Conservation (phyloP, 148 eudicot genomes). For the Oxyria digyna region DNA sequence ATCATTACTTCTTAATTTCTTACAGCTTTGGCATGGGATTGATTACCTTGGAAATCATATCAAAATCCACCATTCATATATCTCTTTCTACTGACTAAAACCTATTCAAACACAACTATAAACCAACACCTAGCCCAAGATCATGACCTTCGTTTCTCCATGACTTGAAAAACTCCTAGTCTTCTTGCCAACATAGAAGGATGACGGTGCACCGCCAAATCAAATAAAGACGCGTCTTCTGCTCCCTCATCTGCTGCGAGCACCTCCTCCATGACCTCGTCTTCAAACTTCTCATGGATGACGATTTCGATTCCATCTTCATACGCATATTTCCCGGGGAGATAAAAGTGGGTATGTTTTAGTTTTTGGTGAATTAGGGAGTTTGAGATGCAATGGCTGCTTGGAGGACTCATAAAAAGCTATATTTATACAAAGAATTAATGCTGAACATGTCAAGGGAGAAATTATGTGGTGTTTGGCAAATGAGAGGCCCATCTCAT, state of each 20-base stretch:
- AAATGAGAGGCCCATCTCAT: background rate
- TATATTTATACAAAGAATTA: too few species aligned
- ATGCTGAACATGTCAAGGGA: background rate
- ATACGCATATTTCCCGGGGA: too few species aligned
- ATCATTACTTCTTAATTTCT: too few species aligned
- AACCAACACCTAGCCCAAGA: background rate
- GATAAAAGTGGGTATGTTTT: too few species aligned
- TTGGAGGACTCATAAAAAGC: background rate
- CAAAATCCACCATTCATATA: background rate
- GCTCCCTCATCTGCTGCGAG: background rate
- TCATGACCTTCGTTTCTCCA: too few species aligned
- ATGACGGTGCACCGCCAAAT: background rate
- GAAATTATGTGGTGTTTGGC: background rate
- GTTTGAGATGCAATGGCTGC: background rate
- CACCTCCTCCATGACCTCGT: background rate
- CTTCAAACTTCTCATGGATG: background rate
- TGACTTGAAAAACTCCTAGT: background rate
- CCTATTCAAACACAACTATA: background rate
- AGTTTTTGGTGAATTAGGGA: background rate
- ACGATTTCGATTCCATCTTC: background rate
- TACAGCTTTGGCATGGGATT: background rate
- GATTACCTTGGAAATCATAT: background rate
- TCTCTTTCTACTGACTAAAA: background rate
- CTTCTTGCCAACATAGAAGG: slow-evolving; percentile 2
- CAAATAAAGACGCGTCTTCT: background rate